Base-by-base conservation (phyloP, 495 filamentous ascomycete genomes). In the Penicillium tannophilum region DNA sequence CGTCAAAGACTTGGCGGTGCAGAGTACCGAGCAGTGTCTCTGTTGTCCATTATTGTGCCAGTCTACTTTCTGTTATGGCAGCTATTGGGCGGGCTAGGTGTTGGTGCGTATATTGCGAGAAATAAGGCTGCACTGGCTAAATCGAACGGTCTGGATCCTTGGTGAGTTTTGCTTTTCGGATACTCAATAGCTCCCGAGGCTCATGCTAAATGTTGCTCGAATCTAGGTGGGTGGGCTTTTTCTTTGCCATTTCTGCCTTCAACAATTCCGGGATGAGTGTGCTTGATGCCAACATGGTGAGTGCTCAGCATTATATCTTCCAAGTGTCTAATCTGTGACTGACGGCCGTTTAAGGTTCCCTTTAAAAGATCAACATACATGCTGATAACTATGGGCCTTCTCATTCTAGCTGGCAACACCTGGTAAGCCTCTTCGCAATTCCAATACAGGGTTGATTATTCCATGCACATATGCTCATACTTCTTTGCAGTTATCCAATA, bases 51-150 rank as follows among this genome's bases (percentile, higher is more conserved):
- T 48, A 69, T 93, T 17, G 90, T 97, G 8, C 86, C 88, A 5
- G 58, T 86, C 9, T 97, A 97, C 72, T 90, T 87, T 58, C 56
- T 90, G 19, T 61, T 86, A 11, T 92, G 88, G 78, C 86, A 93
- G 61, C 42, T 91, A 11, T 68, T 93, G 12, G 91, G 90, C 0
- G 82, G 82, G 58, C 69, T 95, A 12, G 88, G 86, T 2, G 72
- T 95, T 42, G 92, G 88, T 1, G 82, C 83, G 24, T 97, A 87
- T 78, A 78, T 93, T 31, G 76, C 83, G 14, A 73, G 75, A 50
- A 83, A 90, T 59, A 75, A 80, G 46, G 76, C 86, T 6, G 76
- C 79, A 46, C 68, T 84, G 14, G 75, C 90, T 0, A 68, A 76
- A 16, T 70, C 65, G 24, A 94, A 95, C 69, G 89, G 87, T 2